Evolutionary conservation across 2,329 filamentous ascomycete genomes (phyloP), one percentile per base, ranked within the genome.

Genomic region (Claviceps sorghi): DNA sequence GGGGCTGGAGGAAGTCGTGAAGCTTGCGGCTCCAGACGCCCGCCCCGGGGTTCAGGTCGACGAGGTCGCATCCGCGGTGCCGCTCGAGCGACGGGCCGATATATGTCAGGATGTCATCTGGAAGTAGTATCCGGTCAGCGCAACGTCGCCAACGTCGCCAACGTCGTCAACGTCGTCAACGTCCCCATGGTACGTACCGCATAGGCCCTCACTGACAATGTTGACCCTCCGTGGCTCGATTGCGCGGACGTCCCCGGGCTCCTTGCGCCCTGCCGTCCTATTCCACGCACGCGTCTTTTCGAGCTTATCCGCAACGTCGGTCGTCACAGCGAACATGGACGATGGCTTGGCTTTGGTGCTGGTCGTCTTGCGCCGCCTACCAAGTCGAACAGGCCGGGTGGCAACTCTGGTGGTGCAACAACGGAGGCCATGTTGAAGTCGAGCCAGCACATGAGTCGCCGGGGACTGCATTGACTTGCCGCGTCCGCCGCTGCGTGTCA

Each of bases 11-110:
- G 46, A 77, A 70, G 0, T 87, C 74, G 63, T 95, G 82, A 1
- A 97, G 72, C 60, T 84, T 86, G 30, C 73, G 72, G 36, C 90
- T 95, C 80, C 85, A 93, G 2, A 95, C 51, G 9, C 89, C 88
- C 1, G 71, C 71, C 15, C 89, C 89, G 0, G 91, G 91, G 64
- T 90, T 88, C 52, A 95, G 72, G 63, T 97, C 91, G 60, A 98
- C 72, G 45, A 97, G 76, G 60, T 95, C 89, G 67, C 90, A 89
- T 51, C 87, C 86, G 49, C 74, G 71, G 65, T 93, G 83, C 45
- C 80, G 77, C 36, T 79, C 70, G 19, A 97, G 75, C 2, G 80
- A 81, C 1, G 78, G 76, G 2, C 77, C 79, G n/a, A 94, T 69
- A 55, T 86, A 86, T 7, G 78, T 64, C 46, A 95, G 60, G 15